phyloP scores from a whole-genome alignment of 495 filamentous ascomycete genomes.

The Cudoniella acicularis region DNA sequence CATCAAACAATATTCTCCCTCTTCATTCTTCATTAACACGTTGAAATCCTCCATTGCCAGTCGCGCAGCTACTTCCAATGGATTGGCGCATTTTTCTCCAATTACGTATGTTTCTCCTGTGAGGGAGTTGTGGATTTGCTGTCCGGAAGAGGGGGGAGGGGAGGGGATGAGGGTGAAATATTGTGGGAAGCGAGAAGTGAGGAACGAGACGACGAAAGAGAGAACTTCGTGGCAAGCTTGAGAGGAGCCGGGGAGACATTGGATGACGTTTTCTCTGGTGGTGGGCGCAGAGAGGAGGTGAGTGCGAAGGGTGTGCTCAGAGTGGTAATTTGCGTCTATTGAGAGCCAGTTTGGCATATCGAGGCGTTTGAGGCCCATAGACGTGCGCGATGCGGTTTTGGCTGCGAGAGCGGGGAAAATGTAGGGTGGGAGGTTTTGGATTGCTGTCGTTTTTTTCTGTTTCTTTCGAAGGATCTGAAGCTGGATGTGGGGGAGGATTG shows the following conservation, averaged over 20 bases:
- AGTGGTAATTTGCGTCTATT: slow-evolving; percentile 48
- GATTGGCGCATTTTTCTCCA: slow-evolving; percentile 31
- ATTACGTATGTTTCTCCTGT: slow-evolving; percentile 46
- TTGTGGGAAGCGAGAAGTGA: slow-evolving; percentile 43
- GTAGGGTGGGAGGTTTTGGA: slow-evolving; percentile 17
- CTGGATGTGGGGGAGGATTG: neutral
- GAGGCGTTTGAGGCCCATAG: slow-evolving; percentile 53
- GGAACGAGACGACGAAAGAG: slow-evolving; percentile 46
- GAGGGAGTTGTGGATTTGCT: slow-evolving; percentile 42
- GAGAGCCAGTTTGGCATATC: slow-evolving; percentile 52
- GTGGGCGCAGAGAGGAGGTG: slow-evolving; percentile 40
- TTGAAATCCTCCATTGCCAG: slow-evolving; percentile 58
- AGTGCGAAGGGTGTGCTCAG: slow-evolving; percentile 42
- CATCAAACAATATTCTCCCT: slow-evolving; percentile 40
- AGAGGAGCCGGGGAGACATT: slow-evolving; percentile 46
- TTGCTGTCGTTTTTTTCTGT: neutral
- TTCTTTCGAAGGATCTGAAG: no score
- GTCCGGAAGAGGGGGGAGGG: slow-evolving; percentile 6
- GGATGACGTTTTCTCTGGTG: slow-evolving; percentile 41
- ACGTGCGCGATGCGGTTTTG: slow-evolving; percentile 28
- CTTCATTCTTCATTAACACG: slow-evolving; percentile 46
- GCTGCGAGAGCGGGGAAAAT: slow-evolving; percentile 15
- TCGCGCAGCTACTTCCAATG: slow-evolving; percentile 53
- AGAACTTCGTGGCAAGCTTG: slow-evolving; percentile 49
- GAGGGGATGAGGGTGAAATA: slow-evolving; percentile 41